phyloP scores from a whole-genome alignment of 1,284 basidiomycete genomes.

The Apiotrichum gamsii region DNA sequence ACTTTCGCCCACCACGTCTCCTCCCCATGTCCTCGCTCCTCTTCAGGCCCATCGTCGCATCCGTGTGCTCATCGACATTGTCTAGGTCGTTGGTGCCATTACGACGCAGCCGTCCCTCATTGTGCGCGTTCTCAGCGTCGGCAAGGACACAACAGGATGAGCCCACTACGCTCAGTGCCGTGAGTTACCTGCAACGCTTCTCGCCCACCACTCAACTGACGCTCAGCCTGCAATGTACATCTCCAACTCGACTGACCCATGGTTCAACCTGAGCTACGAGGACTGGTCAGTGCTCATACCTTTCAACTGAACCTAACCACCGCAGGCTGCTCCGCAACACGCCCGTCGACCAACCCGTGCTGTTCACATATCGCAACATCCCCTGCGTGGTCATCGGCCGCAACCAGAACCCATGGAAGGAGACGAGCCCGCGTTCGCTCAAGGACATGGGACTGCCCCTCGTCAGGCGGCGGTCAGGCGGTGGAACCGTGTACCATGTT shows the following conservation, averaged over 20 bases:
- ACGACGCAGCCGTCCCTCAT: too few relatives aligned
- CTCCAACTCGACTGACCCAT: slow-evolving; percentile 75
- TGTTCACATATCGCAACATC: slow-evolving; percentile 81
- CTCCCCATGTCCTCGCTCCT: too few relatives aligned
- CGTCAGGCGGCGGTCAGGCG: slow-evolving; percentile 82
- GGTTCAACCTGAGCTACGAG: slow-evolving; percentile 89
- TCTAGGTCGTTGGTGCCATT: too few relatives aligned
- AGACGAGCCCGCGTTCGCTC: slow-evolving; percentile 68
- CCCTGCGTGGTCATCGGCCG: slow-evolving; percentile 92
- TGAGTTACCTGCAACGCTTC: not conserved
- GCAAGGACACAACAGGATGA: not conserved
- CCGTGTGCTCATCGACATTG: too few relatives aligned
- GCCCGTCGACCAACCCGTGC: slow-evolving; percentile 59
- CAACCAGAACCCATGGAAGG: slow-evolving; percentile 96
- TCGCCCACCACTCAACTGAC: slow-evolving; percentile 3
- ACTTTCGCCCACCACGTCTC: too few relatives aligned
- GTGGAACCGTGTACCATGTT: slow-evolving; percentile 97
- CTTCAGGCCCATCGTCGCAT: too few relatives aligned
- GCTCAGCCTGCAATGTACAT: slow-evolving; percentile 57
- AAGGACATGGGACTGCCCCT: slow-evolving; percentile 60
- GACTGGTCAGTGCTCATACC: slow-evolving; percentile 87
- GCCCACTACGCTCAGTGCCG: slow-evolving; percentile 1
- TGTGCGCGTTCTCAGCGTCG: not conserved
- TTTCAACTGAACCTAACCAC: too few relatives aligned
- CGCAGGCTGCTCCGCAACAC: slow-evolving; percentile 77